These are phyloP conservation scores for Immersiporthe knoxdaviesiana DNA, from an alignment of 2,329 filamentous ascomycete genomes.

Conservation along the genomic window DNA sequence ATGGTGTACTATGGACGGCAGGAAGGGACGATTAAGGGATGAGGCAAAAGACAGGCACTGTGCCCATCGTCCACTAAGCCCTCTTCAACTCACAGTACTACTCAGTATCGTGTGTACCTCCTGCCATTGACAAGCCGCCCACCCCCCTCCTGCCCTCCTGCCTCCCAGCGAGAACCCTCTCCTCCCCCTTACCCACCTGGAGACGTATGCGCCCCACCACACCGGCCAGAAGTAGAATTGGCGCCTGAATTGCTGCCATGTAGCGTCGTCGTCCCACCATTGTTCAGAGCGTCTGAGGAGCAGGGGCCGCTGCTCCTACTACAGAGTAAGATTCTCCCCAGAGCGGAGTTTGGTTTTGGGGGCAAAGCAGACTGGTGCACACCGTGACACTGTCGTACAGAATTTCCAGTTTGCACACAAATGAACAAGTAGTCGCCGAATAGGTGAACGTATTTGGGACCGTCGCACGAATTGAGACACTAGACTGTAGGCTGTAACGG, in stretches of 20 bases:
- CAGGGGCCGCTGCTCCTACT: too few species aligned
- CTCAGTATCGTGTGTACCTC: background rate
- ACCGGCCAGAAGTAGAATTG: background rate
- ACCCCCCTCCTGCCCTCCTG: too few species aligned
- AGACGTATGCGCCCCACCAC: background rate
- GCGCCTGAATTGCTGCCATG: background rate
- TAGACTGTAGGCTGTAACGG: conserved; percentile 8
- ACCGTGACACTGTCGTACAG: background rate
- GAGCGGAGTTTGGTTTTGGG: background rate
- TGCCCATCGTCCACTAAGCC: background rate
- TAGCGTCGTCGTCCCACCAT: background rate
- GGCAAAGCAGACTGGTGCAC: too few species aligned
- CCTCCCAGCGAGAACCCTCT: background rate
- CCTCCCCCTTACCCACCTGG: background rate
- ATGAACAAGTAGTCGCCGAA: background rate
- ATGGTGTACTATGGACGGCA: background rate
- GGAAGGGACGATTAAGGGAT: background rate
- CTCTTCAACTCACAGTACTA: background rate
- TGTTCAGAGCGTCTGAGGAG: background rate
- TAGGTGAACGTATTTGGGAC: background rate
- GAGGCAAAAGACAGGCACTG: background rate
- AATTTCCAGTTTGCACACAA: background rate
- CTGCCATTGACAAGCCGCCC: background rate
- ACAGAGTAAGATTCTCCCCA: background rate
- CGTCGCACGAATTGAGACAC: background rate